phyloP scores from a whole-genome alignment of 768 basidiomycete species.

The Boletus eberwhitei region DNA sequence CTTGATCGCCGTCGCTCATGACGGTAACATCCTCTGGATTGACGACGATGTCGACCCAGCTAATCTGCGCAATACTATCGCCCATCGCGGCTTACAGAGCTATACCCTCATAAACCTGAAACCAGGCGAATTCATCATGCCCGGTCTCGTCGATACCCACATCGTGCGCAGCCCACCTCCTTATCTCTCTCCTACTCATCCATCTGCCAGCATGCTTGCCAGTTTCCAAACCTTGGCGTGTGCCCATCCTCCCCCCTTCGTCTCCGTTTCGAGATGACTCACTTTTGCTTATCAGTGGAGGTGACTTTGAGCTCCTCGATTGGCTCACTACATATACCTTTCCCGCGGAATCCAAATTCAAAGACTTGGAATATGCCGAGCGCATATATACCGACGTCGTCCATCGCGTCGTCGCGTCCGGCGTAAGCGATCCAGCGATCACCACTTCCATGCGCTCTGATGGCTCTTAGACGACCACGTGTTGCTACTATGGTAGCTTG shows the following conservation, averaged over 20 bases:
- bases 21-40: constrained; percentile 70
- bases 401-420: constrained; percentile 62
- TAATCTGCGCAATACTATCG: constrained; percentile 48
- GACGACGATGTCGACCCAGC: constrained; percentile 51
- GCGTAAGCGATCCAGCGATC: constrained; percentile 49
- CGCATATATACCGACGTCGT: constrained; percentile 71
- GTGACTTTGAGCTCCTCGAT: constrained; percentile 81
- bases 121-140: constrained; percentile 69
- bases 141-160: constrained; percentile 91
- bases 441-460: constrained; percentile 2
- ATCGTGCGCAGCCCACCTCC: constrained; percentile 50
- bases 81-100: constrained; percentile 43
- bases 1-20: constrained; percentile 48
- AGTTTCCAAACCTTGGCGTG: constrained; percentile 44
- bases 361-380: constrained; percentile 64
- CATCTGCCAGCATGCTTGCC: constrained; percentile 33
- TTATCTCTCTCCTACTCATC: background rate
- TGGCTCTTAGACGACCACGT: constrained; percentile 73
- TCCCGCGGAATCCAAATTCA: constrained; percentile 79
- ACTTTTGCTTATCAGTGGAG: constrained; percentile 50
- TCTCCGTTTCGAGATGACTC: background rate
- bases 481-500: constrained; percentile 85
- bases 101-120: constrained; percentile 38
- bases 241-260: constrained; percentile 6
- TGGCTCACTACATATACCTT: constrained; percentile 88